Evolutionary conservation across 495 filamentous ascomycete genomes (phyloP).

Genomic region (Letharia columbiana): DNA sequence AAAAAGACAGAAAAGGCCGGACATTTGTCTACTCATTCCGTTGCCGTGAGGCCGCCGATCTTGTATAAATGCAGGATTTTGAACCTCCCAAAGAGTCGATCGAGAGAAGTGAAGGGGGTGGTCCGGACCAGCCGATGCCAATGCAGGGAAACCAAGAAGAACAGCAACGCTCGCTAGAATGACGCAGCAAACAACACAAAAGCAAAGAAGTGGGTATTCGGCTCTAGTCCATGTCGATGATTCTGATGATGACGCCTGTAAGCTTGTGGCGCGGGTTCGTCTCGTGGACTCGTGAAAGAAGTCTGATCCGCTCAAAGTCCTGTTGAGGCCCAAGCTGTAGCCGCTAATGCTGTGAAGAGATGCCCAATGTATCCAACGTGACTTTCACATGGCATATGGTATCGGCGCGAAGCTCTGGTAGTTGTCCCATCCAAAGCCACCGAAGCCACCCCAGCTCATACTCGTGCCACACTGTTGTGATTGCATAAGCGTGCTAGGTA

Average conservation of each 20-base stretch:
- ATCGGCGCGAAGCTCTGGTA: conserved; percentile 47
- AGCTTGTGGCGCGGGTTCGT: conserved; percentile 2
- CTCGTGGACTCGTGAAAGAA: conserved; percentile 13
- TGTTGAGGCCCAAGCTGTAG: conserved; percentile 33
- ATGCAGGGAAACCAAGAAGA: conserved; percentile 26
- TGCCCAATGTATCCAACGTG: background rate
- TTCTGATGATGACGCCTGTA: conserved; percentile 13
- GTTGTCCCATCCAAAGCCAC: conserved; percentile 54
- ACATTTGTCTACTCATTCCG: conserved; percentile 46
- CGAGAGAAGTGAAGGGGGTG: conserved; percentile 33
- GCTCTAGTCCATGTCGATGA: conserved; percentile 23
- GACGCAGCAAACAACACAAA: conserved; percentile 34
- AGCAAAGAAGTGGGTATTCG: conserved; percentile 39
- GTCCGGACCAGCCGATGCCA: conserved; percentile 47
- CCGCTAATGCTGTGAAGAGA: conserved; percentile 38
- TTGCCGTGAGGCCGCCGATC: conserved; percentile 55
- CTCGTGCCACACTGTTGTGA: conserved; percentile 64
- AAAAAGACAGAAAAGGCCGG: conserved; percentile 30
- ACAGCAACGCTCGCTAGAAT: conserved; percentile 33
- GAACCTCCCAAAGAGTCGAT: conserved; percentile 34
- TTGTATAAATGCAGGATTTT: conserved; percentile 41
- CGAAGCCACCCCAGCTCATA: conserved; percentile 63
- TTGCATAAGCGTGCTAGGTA: conserved; percentile 81
- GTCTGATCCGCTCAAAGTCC: conserved; percentile 19
- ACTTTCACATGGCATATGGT: conserved; percentile 43